Evolutionary conservation across 495 filamentous ascomycete genomes (phyloP), one percentile per base, ranked within the genome.

Genomic region (Penicillium flavigenum): DNA sequence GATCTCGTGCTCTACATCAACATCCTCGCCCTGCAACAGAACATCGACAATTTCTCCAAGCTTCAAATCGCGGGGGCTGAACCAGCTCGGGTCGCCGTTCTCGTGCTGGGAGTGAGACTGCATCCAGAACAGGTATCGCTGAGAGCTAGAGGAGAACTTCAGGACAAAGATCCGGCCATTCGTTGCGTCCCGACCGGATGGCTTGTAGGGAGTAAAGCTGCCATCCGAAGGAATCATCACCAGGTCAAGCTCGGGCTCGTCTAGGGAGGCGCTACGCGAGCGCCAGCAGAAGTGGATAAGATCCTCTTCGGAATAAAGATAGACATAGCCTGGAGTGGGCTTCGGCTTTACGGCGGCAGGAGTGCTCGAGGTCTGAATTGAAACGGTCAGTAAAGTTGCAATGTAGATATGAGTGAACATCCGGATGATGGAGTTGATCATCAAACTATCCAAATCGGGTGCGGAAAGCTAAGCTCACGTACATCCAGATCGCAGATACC

Each of bases 201-300:
- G 74, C 47, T 86, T 76, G 76, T 96, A 95, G 5, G 90, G 89
- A 5, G 83, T 81, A 69, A 99, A 97, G 63, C 82, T 82, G 55
- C 86, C 89, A 72, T 99, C 95, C 2, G 81, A 77, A n/a, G 95
- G 92, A 41, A 97, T 82, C 88, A 94, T 96, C 57, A 94, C 81
- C 44, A 96, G 80, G 68, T 97, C 90, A 36, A 92, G 72, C 47
- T 92, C 88, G 36, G 90, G 86, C 51, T 89, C 77, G 49, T 84
- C 78, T 62, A 85, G 72, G 27, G 83, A 80, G 50, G 81, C 77
- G 66, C 75, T 81, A 42, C 86, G 81, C 10, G 83, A 78, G 50
- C 92, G 89, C 95, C 95, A 99, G 82, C 93, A 98, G 74, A 99
- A 95, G 78, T 97, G 92, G 63, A 93, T 80, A 43, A 98, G 81